Evolutionary conservation across 139 green algal species (phyloP).

Genomic region (Raphidocelis subcapitata): DNA sequence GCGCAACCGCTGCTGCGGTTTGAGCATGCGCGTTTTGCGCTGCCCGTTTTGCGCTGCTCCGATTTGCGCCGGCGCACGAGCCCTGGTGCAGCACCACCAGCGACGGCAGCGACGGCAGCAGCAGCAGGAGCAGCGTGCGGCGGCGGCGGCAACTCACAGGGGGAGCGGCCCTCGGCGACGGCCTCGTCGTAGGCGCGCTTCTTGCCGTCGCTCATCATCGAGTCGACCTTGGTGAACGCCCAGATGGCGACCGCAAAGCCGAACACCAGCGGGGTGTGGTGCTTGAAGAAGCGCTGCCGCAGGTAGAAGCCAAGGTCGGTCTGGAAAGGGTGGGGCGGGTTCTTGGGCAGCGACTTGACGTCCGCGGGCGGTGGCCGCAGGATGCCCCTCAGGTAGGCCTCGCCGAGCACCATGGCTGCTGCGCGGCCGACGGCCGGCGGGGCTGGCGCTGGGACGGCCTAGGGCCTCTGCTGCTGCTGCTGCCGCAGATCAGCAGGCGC

Average conservation of each 20-base stretch:
- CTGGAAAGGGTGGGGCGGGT: slow-evolving; percentile 55
- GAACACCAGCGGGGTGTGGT: slow-evolving; percentile 46
- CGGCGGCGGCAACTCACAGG: slow-evolving; percentile 40
- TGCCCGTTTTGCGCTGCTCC: too few species aligned
- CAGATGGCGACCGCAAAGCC: slow-evolving; percentile 46
- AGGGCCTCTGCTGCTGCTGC: too few species aligned
- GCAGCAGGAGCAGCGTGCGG: too few species aligned
- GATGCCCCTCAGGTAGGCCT: slow-evolving; percentile 47
- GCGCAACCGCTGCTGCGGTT: too few species aligned
- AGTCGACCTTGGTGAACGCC: slow-evolving; percentile 43
- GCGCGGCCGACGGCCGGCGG: too few species aligned
- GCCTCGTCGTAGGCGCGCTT: slow-evolving; percentile 54
- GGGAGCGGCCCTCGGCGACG: slow-evolving; percentile 34
- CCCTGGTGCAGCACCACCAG: too few species aligned
- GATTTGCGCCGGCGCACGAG: too few species aligned
- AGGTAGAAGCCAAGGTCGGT: slow-evolving; percentile 53
- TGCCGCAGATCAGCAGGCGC: too few species aligned
- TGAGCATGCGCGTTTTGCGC: too few species aligned
- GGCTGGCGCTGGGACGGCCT: too few species aligned
- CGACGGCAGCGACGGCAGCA: too few species aligned
- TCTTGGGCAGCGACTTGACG: slow-evolving; percentile 32
- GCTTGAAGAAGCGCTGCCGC: slow-evolving; percentile 46
- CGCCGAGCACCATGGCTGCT: slow-evolving; percentile 41
- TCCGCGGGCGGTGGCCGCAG: slow-evolving; percentile 41
- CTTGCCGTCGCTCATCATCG: slow-evolving; percentile 34